phyloP scores from a whole-genome alignment of 148 eudicot genomes.

The Tetragonia tetragonoides region DNA sequence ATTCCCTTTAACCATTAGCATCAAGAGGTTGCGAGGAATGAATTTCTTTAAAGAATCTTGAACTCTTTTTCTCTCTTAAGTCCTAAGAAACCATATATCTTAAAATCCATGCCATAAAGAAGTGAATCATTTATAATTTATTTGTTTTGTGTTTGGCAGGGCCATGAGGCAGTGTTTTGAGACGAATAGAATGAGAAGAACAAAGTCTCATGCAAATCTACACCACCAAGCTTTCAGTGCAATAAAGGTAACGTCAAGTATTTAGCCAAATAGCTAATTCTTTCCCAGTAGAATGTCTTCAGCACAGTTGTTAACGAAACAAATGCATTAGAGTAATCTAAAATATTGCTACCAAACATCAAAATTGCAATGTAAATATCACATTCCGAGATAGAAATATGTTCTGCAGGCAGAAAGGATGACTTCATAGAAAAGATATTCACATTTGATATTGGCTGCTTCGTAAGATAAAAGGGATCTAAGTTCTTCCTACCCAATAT shows the following conservation, averaged over 20 bases:
- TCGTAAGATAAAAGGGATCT: not conserved
- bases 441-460: not conserved
- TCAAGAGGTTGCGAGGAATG: not conserved
- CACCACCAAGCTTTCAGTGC: not conserved
- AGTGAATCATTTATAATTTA: not conserved
- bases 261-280: not conserved
- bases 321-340: too few relatives aligned
- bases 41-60: not conserved
- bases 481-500: not conserved
- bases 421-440: not conserved
- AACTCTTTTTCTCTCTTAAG: not conserved
- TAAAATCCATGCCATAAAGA: not conserved
- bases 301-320: too few relatives aligned
- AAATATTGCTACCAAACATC: not conserved
- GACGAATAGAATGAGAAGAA: not conserved
- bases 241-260: not conserved
- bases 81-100: not conserved
- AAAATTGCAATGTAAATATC: not conserved
- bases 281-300: not conserved
- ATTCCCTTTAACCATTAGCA: not conserved
- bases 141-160: not conserved
- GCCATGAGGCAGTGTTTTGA: not conserved
- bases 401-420: not conserved
- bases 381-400: not conserved
- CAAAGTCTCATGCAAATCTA: not conserved